Evolutionary conservation across 225 moss, liverwort and hornwort species (phyloP).

Genomic region (Marchantia polymorpha): DNA sequence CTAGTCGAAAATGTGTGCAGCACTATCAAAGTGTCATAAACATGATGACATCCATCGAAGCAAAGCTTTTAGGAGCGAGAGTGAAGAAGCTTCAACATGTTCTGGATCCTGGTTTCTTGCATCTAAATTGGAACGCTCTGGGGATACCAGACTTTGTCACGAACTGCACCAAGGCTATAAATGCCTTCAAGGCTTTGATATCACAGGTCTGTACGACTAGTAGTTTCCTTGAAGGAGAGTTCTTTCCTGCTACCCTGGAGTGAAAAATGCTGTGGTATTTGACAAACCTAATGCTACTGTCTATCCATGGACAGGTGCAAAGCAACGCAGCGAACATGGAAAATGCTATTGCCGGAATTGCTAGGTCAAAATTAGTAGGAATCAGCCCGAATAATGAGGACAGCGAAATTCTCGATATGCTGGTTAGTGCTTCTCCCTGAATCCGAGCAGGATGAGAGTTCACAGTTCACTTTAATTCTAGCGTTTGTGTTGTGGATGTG

Average conservation of each 20-base stretch:
- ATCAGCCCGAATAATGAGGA: constrained; percentile 46
- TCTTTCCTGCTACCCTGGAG: background rate
- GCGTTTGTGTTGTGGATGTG: background rate
- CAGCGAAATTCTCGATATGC: constrained; percentile 65
- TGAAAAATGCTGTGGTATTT: background rate
- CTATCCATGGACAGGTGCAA: constrained; percentile 53
- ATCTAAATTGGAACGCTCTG: constrained; percentile 88
- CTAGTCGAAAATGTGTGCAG: constrained; percentile 41
- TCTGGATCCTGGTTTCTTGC: constrained; percentile 73
- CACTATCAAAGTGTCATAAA: constrained; percentile 55
- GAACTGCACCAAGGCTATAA: constrained; percentile 50
- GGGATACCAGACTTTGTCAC: constrained; percentile 67
- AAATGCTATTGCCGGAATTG: constrained; percentile 63
- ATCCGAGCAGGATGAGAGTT: background rate
- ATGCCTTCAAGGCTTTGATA: constrained; percentile 54
- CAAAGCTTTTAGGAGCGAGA: constrained; percentile 42
- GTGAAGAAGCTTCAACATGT: constrained; percentile 59
- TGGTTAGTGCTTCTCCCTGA: constrained; percentile 30
- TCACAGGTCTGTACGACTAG: constrained; percentile 44
- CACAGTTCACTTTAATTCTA: too few species aligned
- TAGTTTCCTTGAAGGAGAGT: background rate
- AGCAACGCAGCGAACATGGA: constrained; percentile 71
- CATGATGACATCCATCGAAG: constrained; percentile 60
- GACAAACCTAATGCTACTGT: background rate
- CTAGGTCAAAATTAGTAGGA: constrained; percentile 58